Evolutionary conservation across 2,329 filamentous ascomycete species (phyloP).

Genomic region (Hymenoscyphus albidus): DNA sequence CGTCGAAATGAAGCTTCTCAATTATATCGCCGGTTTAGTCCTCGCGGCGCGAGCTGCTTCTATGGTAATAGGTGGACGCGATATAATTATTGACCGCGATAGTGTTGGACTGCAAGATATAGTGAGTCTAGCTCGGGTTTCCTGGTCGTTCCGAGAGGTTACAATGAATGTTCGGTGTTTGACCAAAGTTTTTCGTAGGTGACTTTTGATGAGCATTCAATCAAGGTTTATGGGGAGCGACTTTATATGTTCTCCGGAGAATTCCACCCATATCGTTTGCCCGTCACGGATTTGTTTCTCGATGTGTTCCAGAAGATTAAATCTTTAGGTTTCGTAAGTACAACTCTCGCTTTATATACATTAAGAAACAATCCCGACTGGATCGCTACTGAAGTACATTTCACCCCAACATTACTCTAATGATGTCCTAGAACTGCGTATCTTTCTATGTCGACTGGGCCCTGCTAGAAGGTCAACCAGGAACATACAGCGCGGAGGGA

Average conservation of each 20-base stretch:
- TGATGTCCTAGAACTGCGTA: slow-evolving; percentile 53
- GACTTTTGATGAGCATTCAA: slow-evolving; percentile 61
- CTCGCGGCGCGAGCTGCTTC: slow-evolving; percentile 45
- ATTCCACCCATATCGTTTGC: slow-evolving; percentile 59
- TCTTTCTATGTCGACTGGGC: slow-evolving; percentile 81
- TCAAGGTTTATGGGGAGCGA: slow-evolving; percentile 59
- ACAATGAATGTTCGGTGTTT: neutral
- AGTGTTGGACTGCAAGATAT: slow-evolving; percentile 52
- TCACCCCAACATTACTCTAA: neutral
- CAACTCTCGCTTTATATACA: neutral
- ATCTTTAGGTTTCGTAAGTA: slow-evolving; percentile 60
- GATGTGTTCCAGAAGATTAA: slow-evolving; percentile 82
- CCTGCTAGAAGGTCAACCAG: slow-evolving; percentile 68
- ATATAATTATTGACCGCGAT: slow-evolving; percentile 47
- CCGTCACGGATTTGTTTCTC: slow-evolving; percentile 59
- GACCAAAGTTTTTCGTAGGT: slow-evolving; percentile 34
- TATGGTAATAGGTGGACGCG: slow-evolving; percentile 46
- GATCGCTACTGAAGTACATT: neutral
- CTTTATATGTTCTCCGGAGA: slow-evolving; percentile 61
- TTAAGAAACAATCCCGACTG: neutral
- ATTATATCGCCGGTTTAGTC: slow-evolving; percentile 34
- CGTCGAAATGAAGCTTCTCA: slow-evolving; percentile 39
- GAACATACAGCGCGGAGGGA: slow-evolving; percentile 65
- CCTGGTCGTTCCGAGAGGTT: neutral
- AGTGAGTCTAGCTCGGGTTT: slow-evolving; percentile 38